Evolutionary conservation across 2,329 filamentous ascomycete genomes (phyloP), one percentile per base, ranked within the genome.

Genomic region (Incumbomyces lentus): DNA sequence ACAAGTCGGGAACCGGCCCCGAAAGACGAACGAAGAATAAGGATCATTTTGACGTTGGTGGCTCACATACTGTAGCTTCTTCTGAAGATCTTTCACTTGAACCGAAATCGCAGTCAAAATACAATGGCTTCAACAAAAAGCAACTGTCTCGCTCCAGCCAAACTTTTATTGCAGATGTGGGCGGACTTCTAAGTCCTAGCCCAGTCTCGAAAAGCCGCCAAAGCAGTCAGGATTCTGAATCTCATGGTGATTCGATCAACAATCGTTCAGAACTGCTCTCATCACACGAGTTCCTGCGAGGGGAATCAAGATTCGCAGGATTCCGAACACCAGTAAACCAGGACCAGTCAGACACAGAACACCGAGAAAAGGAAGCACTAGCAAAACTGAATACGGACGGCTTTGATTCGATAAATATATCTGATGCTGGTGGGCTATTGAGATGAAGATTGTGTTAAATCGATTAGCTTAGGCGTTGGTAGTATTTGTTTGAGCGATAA

Each of bases 31-130:
- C 31, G 12, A 56, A 48, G 31, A 72, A 74, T 39, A 78, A 92
- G 3, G 86, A 85, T 0, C 90, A 95, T 62, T 88, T 90, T 57
- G 89, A 95, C 55, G 82, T 88, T 1, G 87, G 87, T 17, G 86
- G 85, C 0, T 67, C 94, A 0, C 68, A 93, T 0, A 78, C 82
- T 4, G 13, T 60, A 42, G 46, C 19, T 53, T 55, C 6, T 58
- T 58, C 41, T 59, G 61, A 50, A 62, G 50, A 55, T 30, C 40
- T 52, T n/a, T 55, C 54, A 2, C 29, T 52, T 26, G 44, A 50
- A 10, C 50, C 54, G 39, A 41, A 43, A 10, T 41, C 42, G 2
- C 41, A 49, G 18, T 47, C 46, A 22, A 5, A 48, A 8, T 36
- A 16, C 6, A 16, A 34, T 10, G 45, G 44, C 14, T 38, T 45